These are phyloP conservation scores for Penicillium vulpinum DNA, from an alignment of 2,329 filamentous ascomycete genomes.

Conservation along the genomic window DNA sequence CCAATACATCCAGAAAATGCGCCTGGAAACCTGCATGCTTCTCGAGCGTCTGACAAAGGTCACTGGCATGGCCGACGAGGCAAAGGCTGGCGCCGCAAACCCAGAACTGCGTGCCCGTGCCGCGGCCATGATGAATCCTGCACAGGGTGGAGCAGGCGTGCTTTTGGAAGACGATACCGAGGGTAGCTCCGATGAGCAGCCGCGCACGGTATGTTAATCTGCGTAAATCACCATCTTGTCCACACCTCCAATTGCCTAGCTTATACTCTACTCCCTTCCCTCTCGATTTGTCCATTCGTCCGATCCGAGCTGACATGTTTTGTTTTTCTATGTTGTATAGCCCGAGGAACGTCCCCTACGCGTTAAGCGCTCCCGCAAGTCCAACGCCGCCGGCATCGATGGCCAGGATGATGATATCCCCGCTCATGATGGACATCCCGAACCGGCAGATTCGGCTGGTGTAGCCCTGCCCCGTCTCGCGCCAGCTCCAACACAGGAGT, in stretches of 20 bases:
- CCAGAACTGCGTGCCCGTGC: slow-evolving; percentile 41
- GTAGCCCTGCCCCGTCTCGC: slow-evolving; percentile 37
- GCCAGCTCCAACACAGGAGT: slow-evolving; percentile 39
- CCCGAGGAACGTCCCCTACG: slow-evolving; percentile 50
- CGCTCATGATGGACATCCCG: slow-evolving; percentile 22
- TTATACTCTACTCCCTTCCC: background rate
- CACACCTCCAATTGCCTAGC: background rate
- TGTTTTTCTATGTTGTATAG: slow-evolving; percentile 24
- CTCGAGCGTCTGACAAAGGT: slow-evolving; percentile 44
- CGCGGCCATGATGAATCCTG: slow-evolving; percentile 33
- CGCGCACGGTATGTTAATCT: slow-evolving; percentile 41
- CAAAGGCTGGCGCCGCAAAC: slow-evolving; percentile 30
- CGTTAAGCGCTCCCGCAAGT: slow-evolving; percentile 45
- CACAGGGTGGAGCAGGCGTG: slow-evolving; percentile 9
- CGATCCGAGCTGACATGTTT: background rate
- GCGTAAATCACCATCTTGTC: no score
- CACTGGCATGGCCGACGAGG: slow-evolving; percentile 45
- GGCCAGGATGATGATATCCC: slow-evolving; percentile 29
- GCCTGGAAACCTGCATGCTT: slow-evolving; percentile 57
- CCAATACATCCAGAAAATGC: slow-evolving; percentile 86
- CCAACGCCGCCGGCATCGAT: slow-evolving; percentile 30
- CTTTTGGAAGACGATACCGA: slow-evolving; percentile 45
- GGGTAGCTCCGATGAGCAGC: slow-evolving; percentile 47
- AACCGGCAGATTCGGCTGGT: slow-evolving; percentile 18
- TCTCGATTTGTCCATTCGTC: background rate